Evolutionary conservation across 257 asterid genomes (phyloP).

Genomic region (Cinchona pubescens): DNA sequence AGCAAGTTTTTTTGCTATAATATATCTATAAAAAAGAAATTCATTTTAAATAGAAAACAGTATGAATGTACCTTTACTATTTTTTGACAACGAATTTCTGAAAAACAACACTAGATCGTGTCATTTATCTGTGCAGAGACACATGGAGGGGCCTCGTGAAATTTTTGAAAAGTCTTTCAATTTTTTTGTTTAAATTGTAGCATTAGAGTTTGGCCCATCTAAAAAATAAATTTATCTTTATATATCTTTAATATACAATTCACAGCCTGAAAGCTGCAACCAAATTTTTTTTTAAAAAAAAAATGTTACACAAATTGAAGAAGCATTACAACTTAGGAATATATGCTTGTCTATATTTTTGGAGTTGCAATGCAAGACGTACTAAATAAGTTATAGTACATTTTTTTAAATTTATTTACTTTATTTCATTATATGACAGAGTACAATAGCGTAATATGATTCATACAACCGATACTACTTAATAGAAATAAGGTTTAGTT

Average conservation of each 20-base stretch:
- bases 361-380: neutral
- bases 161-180: neutral
- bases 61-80: neutral
- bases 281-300: no score
- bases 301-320: neutral
- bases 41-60: neutral
- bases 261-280: neutral
- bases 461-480: no score
- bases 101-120: neutral
- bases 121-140: neutral
- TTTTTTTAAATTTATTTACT: no score
- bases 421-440: no score
- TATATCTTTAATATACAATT: neutral
- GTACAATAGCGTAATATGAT: no score
- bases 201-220: neutral
- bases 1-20: neutral
- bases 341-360: neutral
- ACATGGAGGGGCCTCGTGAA: slow-evolving; percentile 6
- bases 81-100: neutral
- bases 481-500: no score
- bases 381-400: no score
- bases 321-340: neutral
- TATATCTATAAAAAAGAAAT: neutral
- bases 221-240: neutral
- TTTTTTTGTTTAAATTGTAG: neutral